Evolutionary conservation across 176 grass and related monocot species (phyloP), one percentile per base, ranked within the genome.

Genomic region (Ensete glaucum): DNA sequence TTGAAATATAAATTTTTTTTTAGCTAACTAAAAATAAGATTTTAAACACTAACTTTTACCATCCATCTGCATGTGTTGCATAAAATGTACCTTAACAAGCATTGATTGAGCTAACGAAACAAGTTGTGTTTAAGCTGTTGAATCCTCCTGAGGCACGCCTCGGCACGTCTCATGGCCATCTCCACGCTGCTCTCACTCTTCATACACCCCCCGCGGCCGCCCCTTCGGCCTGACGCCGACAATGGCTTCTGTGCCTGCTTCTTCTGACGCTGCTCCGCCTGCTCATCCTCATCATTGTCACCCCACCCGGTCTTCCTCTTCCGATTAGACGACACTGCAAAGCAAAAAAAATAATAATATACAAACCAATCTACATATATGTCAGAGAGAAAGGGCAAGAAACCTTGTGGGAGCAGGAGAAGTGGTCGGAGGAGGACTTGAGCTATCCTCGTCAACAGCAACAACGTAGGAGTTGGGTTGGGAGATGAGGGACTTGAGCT

Each of bases 141-240:
- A 51, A 96, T 88, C 87, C 71, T 90, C 89, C 76, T 66, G 1
- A 96, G 78, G 77, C 92, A 96, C 73, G 83, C 83, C 68, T 84
- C 70, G 11, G 87, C 92, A 53, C 89, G 77, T 59, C 89, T 85
- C 26, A 96, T 86, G 54, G 81, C 92, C 76, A 75, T 52, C 16
- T 88, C 85, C 55, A 82, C 81, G 25, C 63, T 65, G 63, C 63
- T 29, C 3, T 25, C 23, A 13, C 63, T 65, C 63, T 29, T 26
- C 53, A 79, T 67, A 66, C 24, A 9, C 14, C 69, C 11, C 22
- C 60, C 72, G 56, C 19, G 20, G 12, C 54, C 55, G 20, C 64
- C 64, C 52, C 64, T 50, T 63, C 21, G 20, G 55, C 59, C 2
- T 70, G 29, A 67, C 64, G 26, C 82, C 67, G 26, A 9, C 59